A percentile compares a stretch with the other conserved stretches of the same genome.
These are phyloP conservation scores for Xylariaceae sp. DNA, from an alignment of 2,329 filamentous ascomycete species.

Conservation along the genomic window DNA sequence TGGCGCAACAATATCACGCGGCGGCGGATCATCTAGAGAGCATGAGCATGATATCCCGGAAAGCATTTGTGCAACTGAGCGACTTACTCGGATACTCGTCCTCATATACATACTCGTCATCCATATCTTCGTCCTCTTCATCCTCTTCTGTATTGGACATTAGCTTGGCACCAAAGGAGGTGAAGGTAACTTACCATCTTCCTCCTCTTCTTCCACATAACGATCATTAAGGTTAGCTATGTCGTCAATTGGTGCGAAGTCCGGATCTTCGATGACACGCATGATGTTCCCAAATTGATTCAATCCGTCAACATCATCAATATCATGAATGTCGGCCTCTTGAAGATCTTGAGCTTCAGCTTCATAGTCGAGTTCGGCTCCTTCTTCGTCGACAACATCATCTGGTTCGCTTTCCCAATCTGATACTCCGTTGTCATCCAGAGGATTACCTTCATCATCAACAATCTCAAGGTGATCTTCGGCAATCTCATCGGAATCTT, in stretches of 20 bases:
- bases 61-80: not conserved
- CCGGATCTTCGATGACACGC: conserved; percentile 46
- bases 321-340: conserved; percentile 44
- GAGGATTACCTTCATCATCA: conserved; percentile 56
- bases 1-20: conserved; percentile 38
- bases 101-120: conserved; percentile 60
- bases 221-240: conserved; percentile 47
- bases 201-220: conserved; percentile 50
- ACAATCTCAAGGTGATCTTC: conserved; percentile 52
- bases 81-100: conserved; percentile 53
- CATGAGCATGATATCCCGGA: conserved; percentile 2
- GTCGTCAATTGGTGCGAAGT: conserved; percentile 48
- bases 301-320: conserved; percentile 38
- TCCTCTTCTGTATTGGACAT: conserved; percentile 39
- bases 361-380: conserved; percentile 49
- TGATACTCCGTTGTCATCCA: conserved; percentile 54
- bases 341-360: conserved; percentile 51
- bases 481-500: conserved; percentile 56
- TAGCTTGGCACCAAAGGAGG: conserved; percentile 13
- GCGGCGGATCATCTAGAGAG: conserved; percentile 38
- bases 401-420: conserved; percentile 58
- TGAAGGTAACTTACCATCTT: conserved; percentile 45
- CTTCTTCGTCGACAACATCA: conserved; percentile 53
- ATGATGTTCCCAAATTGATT: conserved; percentile 48
- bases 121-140: conserved; percentile 64